phyloP scores from a whole-genome alignment of 2,329 filamentous ascomycete species.

The Diaporthe eres region DNA sequence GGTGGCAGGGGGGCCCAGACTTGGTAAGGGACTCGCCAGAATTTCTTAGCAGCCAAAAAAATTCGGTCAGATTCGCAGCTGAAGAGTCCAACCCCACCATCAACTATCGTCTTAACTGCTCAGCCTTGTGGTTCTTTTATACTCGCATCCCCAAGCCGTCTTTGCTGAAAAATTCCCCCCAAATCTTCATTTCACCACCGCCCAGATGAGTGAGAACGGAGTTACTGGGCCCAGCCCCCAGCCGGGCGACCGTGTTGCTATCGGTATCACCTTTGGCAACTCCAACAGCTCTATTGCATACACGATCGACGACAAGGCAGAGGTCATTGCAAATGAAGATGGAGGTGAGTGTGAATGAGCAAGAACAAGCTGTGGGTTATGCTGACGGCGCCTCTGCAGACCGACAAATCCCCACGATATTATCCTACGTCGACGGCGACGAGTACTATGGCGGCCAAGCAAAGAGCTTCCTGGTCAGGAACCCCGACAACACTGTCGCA shows the following conservation, averaged over 20 bases:
- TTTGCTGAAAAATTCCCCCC: neutral
- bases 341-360: constrained; percentile 75
- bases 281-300: constrained; percentile 97
- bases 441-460: constrained; percentile 97
- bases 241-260: constrained; percentile 77
- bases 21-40: constrained; percentile 31
- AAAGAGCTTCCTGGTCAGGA: constrained; percentile 93
- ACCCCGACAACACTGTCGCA: constrained; percentile 91
- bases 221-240: constrained; percentile 60
- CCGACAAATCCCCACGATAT: constrained; percentile 93
- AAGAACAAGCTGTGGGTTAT: neutral
- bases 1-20: constrained; percentile 31
- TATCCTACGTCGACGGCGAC: constrained; percentile 96
- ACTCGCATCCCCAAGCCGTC: neutral
- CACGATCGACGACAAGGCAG: constrained; percentile 92
- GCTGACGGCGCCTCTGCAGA: constrained; percentile 66
- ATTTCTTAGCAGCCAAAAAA: constrained; percentile 42
- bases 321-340: constrained; percentile 99
- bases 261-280: constrained; percentile 98
- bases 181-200: neutral
- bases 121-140: constrained; percentile 8
- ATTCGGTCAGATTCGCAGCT: constrained; percentile 39
- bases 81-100: constrained; percentile 31
- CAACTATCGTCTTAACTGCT: neutral
- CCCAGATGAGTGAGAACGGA: constrained; percentile 62